Conservation (phyloP, 768 basidiomycete species). For the Lentinula guzmanii region DNA sequence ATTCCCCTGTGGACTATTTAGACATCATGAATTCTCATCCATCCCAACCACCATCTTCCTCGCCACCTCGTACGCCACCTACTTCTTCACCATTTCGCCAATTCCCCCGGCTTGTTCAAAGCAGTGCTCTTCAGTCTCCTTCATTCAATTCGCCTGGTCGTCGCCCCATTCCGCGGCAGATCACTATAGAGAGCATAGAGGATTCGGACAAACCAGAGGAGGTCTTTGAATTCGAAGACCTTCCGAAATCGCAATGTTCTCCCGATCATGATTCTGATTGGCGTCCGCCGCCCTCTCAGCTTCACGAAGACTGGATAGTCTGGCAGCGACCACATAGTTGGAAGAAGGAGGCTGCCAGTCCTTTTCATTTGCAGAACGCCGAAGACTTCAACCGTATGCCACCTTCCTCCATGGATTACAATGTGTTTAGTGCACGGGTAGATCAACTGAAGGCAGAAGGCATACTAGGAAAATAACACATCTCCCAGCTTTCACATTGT, state of each 20-base stretch:
- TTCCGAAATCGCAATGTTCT: neutral
- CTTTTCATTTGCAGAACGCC: neutral
- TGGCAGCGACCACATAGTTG: neutral
- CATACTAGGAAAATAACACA: neutral
- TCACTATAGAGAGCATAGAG: neutral
- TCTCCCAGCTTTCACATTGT: neutral
- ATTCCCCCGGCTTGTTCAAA: neutral
- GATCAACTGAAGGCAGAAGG: neutral
- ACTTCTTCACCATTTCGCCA: neutral
- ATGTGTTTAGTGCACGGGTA: constrained; percentile 1
- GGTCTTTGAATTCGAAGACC: neutral
- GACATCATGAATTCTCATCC: neutral
- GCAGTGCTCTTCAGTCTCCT: neutral
- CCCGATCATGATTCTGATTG: neutral
- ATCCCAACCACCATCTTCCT: neutral
- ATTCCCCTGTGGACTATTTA: neutral
- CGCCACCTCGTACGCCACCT: neutral
- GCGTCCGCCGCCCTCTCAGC: neutral
- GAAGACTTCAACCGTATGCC: neutral
- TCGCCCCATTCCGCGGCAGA: neutral
- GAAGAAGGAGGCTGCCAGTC: neutral
- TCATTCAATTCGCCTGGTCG: neutral
- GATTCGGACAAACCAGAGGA: neutral
- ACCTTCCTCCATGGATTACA: neutral
- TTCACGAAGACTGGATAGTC: neutral